Evolutionary conservation across 2,329 filamentous ascomycete species (phyloP).

Genomic region (Verruconis gallopava): DNA sequence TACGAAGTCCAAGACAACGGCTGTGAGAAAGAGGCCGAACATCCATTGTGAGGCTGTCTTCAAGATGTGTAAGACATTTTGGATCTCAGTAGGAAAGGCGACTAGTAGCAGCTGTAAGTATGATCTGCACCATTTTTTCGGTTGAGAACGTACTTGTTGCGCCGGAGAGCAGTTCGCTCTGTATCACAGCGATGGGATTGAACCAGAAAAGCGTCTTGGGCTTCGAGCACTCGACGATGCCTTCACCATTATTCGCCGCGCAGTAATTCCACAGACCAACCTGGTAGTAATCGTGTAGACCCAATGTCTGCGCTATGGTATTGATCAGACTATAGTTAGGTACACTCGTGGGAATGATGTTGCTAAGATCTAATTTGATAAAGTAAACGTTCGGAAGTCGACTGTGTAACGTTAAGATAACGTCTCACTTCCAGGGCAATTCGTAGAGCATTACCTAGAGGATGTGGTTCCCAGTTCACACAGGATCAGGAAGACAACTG

Average conservation of each 20-base stretch:
- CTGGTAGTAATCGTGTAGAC: conserved; percentile 88
- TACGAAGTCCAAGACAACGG: conserved; percentile 55
- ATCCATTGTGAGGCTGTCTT: conserved; percentile 67
- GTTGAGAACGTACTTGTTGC: conserved; percentile 48
- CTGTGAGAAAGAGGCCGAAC: conserved; percentile 76
- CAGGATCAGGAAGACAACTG: conserved; percentile 67
- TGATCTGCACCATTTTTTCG: too few relatives aligned
- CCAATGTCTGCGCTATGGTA: conserved; percentile 72
- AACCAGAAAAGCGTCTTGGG: conserved; percentile 73
- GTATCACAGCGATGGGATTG: conserved; percentile 72
- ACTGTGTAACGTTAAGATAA: too few relatives aligned
- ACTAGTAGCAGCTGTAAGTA: conserved; percentile 37
- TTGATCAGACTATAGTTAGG: conserved; percentile 67
- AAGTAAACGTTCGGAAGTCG: conserved; percentile 61
- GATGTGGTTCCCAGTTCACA: conserved; percentile 63
- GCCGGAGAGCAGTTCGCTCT: conserved; percentile 66
- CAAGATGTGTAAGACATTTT: conserved; percentile 57
- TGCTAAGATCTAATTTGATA: conserved; percentile 67
- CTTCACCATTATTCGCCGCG: conserved; percentile 65
- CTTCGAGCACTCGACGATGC: conserved; percentile 62
- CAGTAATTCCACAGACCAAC: conserved; percentile 89
- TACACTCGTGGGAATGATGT: conserved; percentile 63
- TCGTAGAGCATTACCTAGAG: too few relatives aligned
- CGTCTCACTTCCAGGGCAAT: too few relatives aligned
- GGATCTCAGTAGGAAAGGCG: conserved; percentile 61